Base-by-base conservation (phyloP, 805 yeast species). In the Candida tammaniensis region DNA sequence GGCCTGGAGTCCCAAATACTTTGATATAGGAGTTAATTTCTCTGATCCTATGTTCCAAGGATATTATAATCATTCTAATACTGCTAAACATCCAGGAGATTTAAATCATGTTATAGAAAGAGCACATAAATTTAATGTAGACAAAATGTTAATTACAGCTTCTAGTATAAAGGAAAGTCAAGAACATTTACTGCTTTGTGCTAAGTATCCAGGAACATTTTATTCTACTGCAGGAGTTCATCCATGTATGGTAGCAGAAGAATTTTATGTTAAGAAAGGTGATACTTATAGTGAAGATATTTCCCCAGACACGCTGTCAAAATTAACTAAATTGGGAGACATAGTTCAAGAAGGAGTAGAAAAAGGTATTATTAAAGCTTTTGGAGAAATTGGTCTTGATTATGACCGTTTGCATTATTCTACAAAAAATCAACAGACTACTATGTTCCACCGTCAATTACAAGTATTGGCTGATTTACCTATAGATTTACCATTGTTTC, bases 311-410 rank as follows among this genome's bases (percentile, higher is more conserved):
- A 57, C 58, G 2, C 68, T 59, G 3, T 48, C 48, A 2, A 80
- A 80, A 46, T 51, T 85, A 22, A 48, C 54, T 3, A 54, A 66
- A 17, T 57, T 93, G 29, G 69, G 72, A 41, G 45, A 59, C 2
- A 46, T 82, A n/a, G 75, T 78, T 0, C 40, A 56, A 5, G 47
- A 60, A 1, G 84, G 87, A 4, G 53, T 59, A 19, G 51, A 62
- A 7, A 44, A 52, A 10, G 83, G 83, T 1, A 48, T 62, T 3
- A 82, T 93, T 17, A 74, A 74, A 48, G 93, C 96, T 1, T 82
- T 89, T 61, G 99, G 99, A 10, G 99, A 93, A 59, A 78, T 93
- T 32, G 99, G 99, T 0, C 66, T 93, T 30, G 99, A 93, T 54
- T 91, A 89, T 54, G 99, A 93, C 57, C 65, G 99, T 40, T 62